These are phyloP conservation scores for Tuber magnatum DNA, from an alignment of 495 filamentous ascomycete species.

Conservation along the genomic window DNA sequence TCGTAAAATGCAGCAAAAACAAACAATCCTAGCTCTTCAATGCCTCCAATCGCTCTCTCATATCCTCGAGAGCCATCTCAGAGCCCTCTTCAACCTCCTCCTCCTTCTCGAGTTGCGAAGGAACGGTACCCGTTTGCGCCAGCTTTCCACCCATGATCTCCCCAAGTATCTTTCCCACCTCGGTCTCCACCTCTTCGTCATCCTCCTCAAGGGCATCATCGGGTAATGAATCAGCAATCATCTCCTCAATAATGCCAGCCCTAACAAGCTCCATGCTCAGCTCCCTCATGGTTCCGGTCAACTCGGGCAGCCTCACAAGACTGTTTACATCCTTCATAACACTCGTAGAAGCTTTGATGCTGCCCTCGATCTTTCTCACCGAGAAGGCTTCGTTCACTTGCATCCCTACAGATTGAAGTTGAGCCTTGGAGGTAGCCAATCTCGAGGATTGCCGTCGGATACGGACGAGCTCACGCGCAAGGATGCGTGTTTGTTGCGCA, in stretches of 20 bases:
- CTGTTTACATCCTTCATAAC: slow-evolving; percentile 97
- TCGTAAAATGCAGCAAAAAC: slow-evolving; percentile 1
- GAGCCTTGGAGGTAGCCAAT: slow-evolving; percentile 76
- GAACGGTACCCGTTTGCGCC: slow-evolving; percentile 56
- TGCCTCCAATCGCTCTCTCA: slow-evolving; percentile 84
- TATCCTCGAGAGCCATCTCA: slow-evolving; percentile 59
- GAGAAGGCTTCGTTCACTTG: slow-evolving; percentile 96
- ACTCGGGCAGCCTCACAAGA: slow-evolving; percentile 73
- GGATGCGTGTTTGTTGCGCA: slow-evolving; percentile 67
- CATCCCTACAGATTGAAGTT: slow-evolving; percentile 91
- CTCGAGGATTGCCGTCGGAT: slow-evolving; percentile 66
- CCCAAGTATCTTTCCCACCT: slow-evolving; percentile 86
- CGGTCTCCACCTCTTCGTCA: slow-evolving; percentile 81
- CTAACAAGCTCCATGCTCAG: slow-evolving; percentile 79
- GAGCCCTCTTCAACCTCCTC: slow-evolving; percentile 54
- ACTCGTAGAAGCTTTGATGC: slow-evolving; percentile 72
- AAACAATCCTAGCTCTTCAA: slow-evolving; percentile 62
- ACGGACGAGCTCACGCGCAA: slow-evolving; percentile 79
- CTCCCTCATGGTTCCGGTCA: slow-evolving; percentile 85
- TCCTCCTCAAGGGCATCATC: slow-evolving; percentile 58
- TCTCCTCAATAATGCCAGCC: slow-evolving; percentile 96
- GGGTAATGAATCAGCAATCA: slow-evolving; percentile 81
- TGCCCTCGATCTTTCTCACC: slow-evolving; percentile 92
- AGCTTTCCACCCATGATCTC: slow-evolving; percentile 81
- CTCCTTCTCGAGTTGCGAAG: slow-evolving; percentile 45